Evolutionary conservation across 345 rosid species (phyloP), one percentile per base, ranked within the genome.

Genomic region (Toxicodendron radicans): DNA sequence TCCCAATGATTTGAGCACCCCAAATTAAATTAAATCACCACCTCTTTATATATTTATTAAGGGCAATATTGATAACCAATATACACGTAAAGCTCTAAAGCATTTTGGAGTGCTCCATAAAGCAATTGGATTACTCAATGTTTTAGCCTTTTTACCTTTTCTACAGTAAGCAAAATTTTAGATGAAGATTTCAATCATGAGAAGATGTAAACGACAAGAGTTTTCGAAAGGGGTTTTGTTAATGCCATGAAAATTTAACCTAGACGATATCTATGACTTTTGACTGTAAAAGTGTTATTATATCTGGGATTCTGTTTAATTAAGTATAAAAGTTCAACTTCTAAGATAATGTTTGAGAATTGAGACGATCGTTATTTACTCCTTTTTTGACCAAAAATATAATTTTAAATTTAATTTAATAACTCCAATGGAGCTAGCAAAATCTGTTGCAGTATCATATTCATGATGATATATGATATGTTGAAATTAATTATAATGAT

Each of bases 211-310:
- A 24, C 57, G 30, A 59, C 66, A 59, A 71, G n/a, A 17, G 66
- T 27, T 11, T 43, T 59, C 46, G 59, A 58, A 43, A 57, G 73
- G 14, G 27, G 27, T 16, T 59, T 43, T 38, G 10, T 56, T 20
- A 56, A 45, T 70, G 43, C 16, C 48, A 30, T 59, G 21, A 45
- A 13, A 53, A 12, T 17, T 32, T 56, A 61, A 33, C 56, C 64
- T 61, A 64, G 85, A 79, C 73, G 80, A 68, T 70, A 63, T 79
- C 33, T 76, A 48, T 58, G 83, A 79, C 80, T 82, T 82, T 82
- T 79, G 80, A 78, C 76, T 41, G 74, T 72, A 78, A 27, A 72
- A 41, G 66, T 53, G 64, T 27, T 27, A 27, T 63, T 30, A n/a
- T 52, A 5, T 35, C 11, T 51, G 11, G 21, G 30, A 21, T 51